Evolutionary conservation across 1,284 basidiomycete species (phyloP).

Genomic region (Cystobasidiaceae sp.): DNA sequence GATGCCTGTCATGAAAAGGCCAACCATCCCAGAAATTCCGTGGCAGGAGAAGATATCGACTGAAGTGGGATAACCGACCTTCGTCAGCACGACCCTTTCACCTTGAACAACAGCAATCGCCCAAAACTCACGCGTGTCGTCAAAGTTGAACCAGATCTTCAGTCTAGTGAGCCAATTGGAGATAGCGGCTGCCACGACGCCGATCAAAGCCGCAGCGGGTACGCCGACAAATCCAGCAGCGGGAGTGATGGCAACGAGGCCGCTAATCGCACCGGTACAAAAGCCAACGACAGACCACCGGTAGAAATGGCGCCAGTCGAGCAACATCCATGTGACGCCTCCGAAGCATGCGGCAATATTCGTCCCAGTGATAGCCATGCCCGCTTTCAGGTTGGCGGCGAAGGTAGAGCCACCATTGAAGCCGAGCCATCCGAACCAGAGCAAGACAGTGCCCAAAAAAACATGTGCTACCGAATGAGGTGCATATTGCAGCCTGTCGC

Average conservation of each 20-base stretch:
- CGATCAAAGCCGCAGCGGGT: slow-evolving; percentile 77
- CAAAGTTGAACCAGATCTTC: slow-evolving; percentile 70
- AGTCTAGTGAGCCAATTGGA: slow-evolving; percentile 95
- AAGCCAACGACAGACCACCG: slow-evolving; percentile 93
- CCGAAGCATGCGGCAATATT: slow-evolving; percentile 73
- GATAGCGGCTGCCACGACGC: slow-evolving; percentile 71
- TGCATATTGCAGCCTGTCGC: slow-evolving; percentile 72
- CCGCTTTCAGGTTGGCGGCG: slow-evolving; percentile 81
- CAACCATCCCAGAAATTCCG: slow-evolving; percentile 79
- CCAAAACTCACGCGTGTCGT: slow-evolving; percentile 52
- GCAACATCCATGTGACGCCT: slow-evolving; percentile 80
- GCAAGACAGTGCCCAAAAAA: slow-evolving; percentile 75
- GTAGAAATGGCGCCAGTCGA: slow-evolving; percentile 76
- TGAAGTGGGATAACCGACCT: slow-evolving; percentile 59
- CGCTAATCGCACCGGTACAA: slow-evolving; percentile 85
- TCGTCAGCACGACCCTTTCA: slow-evolving; percentile 38
- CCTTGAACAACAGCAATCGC: no score
- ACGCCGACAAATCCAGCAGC: slow-evolving; percentile 72
- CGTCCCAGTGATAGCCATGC: slow-evolving; percentile 81
- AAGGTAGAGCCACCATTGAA: slow-evolving; percentile 65
- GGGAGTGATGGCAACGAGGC: slow-evolving; percentile 65
- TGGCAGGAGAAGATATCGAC: slow-evolving; percentile 79
- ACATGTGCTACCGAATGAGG: slow-evolving; percentile 90
- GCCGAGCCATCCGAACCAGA: slow-evolving; percentile 96
- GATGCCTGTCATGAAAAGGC: slow-evolving; percentile 73